phyloP scores from a whole-genome alignment of 192 early-diverging fungal genomes.

The Lobulomyces angularis region DNA sequence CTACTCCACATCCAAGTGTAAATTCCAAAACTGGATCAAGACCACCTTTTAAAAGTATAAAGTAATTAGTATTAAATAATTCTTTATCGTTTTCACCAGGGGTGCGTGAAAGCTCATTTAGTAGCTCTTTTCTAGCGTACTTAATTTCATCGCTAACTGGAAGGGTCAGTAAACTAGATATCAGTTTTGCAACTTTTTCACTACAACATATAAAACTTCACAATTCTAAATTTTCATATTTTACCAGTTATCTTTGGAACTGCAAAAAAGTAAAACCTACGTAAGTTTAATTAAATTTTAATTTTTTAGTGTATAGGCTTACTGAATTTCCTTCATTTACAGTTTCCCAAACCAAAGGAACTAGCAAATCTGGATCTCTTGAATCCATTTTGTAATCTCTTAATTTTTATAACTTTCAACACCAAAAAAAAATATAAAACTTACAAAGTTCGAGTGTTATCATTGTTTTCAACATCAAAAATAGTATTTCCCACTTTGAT shows the following conservation, averaged over 20 bases:
- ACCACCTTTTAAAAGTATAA: too few species aligned
- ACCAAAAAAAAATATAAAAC: too few species aligned
- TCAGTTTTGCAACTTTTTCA: slow-evolving; percentile 11
- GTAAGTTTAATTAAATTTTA: too few species aligned
- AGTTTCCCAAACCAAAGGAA: slow-evolving; percentile 10
- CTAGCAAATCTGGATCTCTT: slow-evolving; percentile 4
- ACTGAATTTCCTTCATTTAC: slow-evolving; percentile 7
- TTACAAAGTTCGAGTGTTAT: too few species aligned
- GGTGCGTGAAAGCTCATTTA: slow-evolving; percentile 8
- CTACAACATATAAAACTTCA: too few species aligned
- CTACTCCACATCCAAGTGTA: slow-evolving; percentile 14
- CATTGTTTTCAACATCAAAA: slow-evolving; percentile 13
- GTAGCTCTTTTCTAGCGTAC: slow-evolving; percentile 4
- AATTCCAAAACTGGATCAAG: slow-evolving; percentile 13
- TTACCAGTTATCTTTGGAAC: slow-evolving; percentile 18
- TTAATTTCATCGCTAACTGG: neutral
- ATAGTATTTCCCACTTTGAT: slow-evolving; percentile 17
- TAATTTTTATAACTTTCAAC: too few species aligned
- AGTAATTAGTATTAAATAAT: too few species aligned
- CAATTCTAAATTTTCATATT: too few species aligned
- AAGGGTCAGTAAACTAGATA: slow-evolving; percentile 1
- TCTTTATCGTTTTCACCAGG: too few species aligned
- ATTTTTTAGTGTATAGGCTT: too few species aligned
- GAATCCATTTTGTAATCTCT: slow-evolving; percentile 2
- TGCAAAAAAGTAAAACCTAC: slow-evolving; percentile 21